phyloP scores from a whole-genome alignment of 2,329 filamentous ascomycete genomes.

The Aspergillus sclerotialis region DNA sequence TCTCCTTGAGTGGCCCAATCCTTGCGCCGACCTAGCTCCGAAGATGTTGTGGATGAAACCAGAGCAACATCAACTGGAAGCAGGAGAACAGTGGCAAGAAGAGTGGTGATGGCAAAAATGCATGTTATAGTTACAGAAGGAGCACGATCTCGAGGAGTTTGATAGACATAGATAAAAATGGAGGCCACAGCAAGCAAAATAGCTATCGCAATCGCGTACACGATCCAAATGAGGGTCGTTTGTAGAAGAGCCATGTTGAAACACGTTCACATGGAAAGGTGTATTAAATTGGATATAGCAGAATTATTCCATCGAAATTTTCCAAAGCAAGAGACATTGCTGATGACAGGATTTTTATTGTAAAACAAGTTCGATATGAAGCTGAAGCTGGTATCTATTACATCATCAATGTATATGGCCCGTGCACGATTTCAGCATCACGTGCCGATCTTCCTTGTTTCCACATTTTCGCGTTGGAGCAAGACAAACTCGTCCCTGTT shows the following conservation, averaged over 20 bases:
- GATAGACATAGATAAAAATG: slow-evolving; percentile 87
- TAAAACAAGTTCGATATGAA: too few relatives aligned
- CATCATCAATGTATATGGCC: too few relatives aligned
- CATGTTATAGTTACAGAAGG: slow-evolving; percentile 74
- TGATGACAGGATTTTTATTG: too few relatives aligned
- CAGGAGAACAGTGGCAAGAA: slow-evolving; percentile 86
- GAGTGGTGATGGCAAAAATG: slow-evolving; percentile 75
- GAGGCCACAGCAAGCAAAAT: slow-evolving; percentile 70
- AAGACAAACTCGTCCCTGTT: too few relatives aligned
- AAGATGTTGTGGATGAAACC: slow-evolving; percentile 77
- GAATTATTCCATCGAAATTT: too few relatives aligned
- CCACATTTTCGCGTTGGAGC: too few relatives aligned
- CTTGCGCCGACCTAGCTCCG: slow-evolving; percentile 74
- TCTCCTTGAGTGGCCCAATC: slow-evolving; percentile 85
- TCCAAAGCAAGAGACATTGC: too few relatives aligned
- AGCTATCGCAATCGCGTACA: slow-evolving; percentile 76
- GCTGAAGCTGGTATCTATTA: too few relatives aligned
- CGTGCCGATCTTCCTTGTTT: too few relatives aligned
- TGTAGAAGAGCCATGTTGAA: slow-evolving; percentile 63
- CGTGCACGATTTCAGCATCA: too few relatives aligned
- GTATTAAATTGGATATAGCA: too few relatives aligned
- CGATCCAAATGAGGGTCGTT: slow-evolving; percentile 87
- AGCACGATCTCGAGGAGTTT: slow-evolving; percentile 79
- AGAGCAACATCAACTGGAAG: slow-evolving; percentile 93
- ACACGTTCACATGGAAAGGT: slow-evolving; percentile 11